A percentile compares a stretch with the other conserved stretches of the same genome.
Evolutionary conservation across 2,329 filamentous ascomycete species (phyloP).

Genomic region (Westerdykella ornata): DNA sequence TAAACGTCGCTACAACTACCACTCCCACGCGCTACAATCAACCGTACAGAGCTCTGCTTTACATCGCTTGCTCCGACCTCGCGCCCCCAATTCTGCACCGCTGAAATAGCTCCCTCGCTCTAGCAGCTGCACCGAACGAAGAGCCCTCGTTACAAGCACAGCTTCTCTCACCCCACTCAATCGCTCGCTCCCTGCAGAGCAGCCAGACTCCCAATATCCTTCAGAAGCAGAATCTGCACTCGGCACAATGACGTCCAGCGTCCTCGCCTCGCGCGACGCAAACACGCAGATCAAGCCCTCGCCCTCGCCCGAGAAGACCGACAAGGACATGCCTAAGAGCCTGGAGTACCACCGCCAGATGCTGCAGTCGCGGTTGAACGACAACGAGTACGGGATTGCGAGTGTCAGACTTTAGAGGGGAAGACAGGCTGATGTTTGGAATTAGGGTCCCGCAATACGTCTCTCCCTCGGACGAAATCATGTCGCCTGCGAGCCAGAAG

Average conservation of each 20-base stretch:
- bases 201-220: no score
- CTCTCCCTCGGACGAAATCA: slow-evolving; percentile 81
- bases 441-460: slow-evolving; percentile 56
- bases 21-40: no score
- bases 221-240: no score
- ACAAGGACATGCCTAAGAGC: slow-evolving; percentile 38
- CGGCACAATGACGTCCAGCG: slow-evolving; percentile 50
- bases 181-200: no score
- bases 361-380: slow-evolving; percentile 63
- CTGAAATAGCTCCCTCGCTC: no score
- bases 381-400: slow-evolving; percentile 52
- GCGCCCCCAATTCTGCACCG: no score
- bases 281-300: slow-evolving; percentile 45
- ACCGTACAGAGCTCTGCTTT: no score
- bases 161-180: no score
- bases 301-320: slow-evolving; percentile 18
- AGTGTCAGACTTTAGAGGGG: not conserved
- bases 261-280: slow-evolving; percentile 60
- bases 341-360: slow-evolving; percentile 73
- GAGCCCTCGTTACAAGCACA: no score
- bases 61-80: no score
- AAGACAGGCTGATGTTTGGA: slow-evolving; percentile 12
- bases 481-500: slow-evolving; percentile 80
- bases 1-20: no score
- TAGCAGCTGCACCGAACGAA: no score